phyloP scores from a whole-genome alignment of 164 flowering plant species.

The Cinnamomum micranthum region DNA sequence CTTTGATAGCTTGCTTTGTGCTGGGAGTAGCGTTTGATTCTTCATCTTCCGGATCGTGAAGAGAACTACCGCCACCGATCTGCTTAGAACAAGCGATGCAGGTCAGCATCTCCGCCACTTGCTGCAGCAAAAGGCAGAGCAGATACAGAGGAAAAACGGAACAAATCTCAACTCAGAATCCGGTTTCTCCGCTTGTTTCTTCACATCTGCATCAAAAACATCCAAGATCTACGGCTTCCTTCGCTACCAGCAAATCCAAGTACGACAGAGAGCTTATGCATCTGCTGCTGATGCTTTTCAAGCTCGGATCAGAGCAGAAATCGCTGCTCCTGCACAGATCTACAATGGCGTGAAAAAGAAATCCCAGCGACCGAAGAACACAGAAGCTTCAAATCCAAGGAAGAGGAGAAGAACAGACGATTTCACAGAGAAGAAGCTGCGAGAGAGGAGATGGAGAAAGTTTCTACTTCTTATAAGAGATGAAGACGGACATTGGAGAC shows the following conservation, averaged over 20 bases:
- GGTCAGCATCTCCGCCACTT: conserved; percentile 52
- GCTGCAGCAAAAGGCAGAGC: background rate
- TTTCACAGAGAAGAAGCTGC: background rate
- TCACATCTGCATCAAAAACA: background rate
- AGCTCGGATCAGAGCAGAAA: background rate
- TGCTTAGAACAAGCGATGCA: conserved; percentile 93
- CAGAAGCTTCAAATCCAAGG: conserved; percentile 5
- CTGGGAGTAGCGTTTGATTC: conserved; percentile 43
- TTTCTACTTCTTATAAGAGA: no score
- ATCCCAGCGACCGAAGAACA: background rate
- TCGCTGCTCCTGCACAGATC: conserved; percentile 5
- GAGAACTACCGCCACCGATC: conserved; percentile 33
- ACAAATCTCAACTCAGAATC: conserved; percentile 5
- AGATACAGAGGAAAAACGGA: background rate
- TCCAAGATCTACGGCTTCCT: background rate
- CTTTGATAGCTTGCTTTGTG: conserved; percentile 61
- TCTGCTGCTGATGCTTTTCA: background rate
- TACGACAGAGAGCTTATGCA: background rate
- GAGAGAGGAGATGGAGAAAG: background rate
- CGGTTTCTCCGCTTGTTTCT: background rate
- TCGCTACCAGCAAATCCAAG: background rate
- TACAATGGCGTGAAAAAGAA: conserved; percentile 15
- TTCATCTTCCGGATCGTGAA: conserved; percentile 35
- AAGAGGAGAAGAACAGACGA: background rate
- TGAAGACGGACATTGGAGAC: no score